Conservation (phyloP, 306 rosid genomes). For the Quercus ilex region DNA sequence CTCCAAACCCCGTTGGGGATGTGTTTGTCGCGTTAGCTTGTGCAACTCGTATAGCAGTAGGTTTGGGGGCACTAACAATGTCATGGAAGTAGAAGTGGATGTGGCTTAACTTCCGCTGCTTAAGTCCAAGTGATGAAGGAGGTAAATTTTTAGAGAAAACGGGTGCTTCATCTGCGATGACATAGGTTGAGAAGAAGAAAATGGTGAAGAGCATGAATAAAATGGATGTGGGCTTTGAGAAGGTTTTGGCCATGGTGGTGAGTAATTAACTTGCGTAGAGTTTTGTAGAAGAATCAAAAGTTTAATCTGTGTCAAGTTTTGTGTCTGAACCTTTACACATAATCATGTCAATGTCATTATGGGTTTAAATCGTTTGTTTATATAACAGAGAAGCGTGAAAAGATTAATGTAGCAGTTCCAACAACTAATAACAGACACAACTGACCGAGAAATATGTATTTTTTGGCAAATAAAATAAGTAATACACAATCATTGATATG, state of each 20-base stretch:
- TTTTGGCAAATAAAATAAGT: neutral
- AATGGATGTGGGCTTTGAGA: conserved; percentile 42
- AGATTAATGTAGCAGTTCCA: neutral
- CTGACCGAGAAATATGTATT: no score
- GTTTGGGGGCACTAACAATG: conserved; percentile 40
- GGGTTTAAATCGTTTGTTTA: neutral
- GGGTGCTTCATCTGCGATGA: no score
- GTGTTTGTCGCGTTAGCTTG: conserved; percentile 25
- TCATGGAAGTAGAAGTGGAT: conserved; percentile 56
- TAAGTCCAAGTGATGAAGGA: no score
- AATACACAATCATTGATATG: no score
- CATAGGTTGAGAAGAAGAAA: no score
- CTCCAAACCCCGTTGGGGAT: conserved; percentile 37
- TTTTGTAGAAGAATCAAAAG: neutral
- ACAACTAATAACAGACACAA: neutral
- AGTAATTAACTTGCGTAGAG: neutral
- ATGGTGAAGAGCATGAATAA: no score
- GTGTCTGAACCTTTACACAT: neutral
- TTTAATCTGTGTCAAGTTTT: neutral
- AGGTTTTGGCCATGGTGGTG: conserved; percentile 18
- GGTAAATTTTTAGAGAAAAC: no score
- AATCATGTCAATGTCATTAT: no score
- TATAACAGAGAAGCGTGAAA: neutral
- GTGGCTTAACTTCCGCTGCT: no score
- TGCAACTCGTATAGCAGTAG: conserved; percentile 39